Evolutionary conservation across 2,329 filamentous ascomycete species (phyloP).

Genomic region (Xenosphaeropsis pyriputrescens): DNA sequence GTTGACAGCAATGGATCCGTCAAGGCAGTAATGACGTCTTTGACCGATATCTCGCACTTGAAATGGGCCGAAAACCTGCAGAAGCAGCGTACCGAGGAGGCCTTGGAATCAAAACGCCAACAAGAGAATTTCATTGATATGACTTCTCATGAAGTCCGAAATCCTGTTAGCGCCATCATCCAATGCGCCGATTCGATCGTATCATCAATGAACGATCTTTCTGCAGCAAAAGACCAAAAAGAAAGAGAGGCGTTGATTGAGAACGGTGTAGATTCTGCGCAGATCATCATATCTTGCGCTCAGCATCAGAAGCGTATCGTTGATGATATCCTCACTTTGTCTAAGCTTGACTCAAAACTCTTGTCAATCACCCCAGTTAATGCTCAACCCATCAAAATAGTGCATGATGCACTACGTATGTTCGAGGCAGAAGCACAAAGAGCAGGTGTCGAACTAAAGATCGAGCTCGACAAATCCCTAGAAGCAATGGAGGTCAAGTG

Average conservation of each 20-base stretch:
- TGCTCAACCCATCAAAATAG: constrained; percentile 51
- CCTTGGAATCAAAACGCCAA: constrained; percentile 46
- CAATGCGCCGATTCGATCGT: constrained; percentile 58
- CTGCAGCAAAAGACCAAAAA: constrained; percentile 12
- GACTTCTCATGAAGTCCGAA: constrained; percentile 54
- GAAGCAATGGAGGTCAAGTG: constrained; percentile 40
- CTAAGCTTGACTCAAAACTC: constrained; percentile 60
- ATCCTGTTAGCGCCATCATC: constrained; percentile 54
- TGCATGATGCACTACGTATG: constrained; percentile 56
- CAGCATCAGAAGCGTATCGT: constrained; percentile 66
- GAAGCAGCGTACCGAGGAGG: constrained; percentile 31
- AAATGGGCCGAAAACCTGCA: constrained; percentile 14
- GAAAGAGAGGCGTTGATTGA: constrained; percentile 29
- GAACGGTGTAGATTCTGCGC: constrained; percentile 54
- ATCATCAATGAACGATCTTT: constrained; percentile 22
- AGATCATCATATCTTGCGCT: constrained; percentile 61
- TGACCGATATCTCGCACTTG: constrained; percentile 14
- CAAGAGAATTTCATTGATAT: constrained; percentile 77
- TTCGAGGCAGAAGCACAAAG: constrained; percentile 60
- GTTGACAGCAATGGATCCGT: constrained; percentile 5
- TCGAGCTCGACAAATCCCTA: constrained; percentile 47
- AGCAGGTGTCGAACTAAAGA: constrained; percentile 49
- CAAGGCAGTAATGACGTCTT: constrained; percentile 13
- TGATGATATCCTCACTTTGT: constrained; percentile 57
- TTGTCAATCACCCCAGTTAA: constrained; percentile 58